A percentile compares a stretch with the other conserved stretches of the same genome.
Conservation (phyloP, 108 stramenopile species). For the Tribonema minus region DNA sequence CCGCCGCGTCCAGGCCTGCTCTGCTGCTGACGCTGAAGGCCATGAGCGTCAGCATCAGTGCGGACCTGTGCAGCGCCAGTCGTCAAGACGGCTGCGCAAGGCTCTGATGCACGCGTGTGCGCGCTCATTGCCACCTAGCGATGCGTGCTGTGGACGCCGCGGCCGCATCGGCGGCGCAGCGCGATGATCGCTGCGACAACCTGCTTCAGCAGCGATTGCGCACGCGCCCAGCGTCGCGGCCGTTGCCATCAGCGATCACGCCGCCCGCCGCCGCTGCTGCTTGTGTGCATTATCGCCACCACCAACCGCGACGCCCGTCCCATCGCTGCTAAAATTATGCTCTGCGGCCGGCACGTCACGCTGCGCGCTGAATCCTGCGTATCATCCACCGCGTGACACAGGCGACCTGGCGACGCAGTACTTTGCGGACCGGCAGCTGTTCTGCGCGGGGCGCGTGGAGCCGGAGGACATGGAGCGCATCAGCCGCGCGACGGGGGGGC, state of each 20-base stretch:
- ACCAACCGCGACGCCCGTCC: no score
- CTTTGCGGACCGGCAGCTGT: constrained; percentile 92
- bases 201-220: neutral
- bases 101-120: neutral
- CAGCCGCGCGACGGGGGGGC: constrained; percentile 88
- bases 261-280: neutral
- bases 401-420: constrained; percentile 95
- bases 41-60: neutral
- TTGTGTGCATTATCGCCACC: no score
- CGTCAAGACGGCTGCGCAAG: neutral
- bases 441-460: constrained; percentile 95
- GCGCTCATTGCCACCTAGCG: neutral
- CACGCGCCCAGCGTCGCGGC: neutral
- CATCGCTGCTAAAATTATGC: no score
- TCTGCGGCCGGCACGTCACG: no score
- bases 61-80: neutral
- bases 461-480: constrained; percentile 85
- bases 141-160: neutral
- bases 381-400: neutral
- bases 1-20: neutral
- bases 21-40: neutral
- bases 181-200: neutral
- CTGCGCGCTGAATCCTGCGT: no score
- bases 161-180: neutral
- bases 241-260: neutral